Base-by-base conservation (phyloP, 2,329 filamentous ascomycete genomes). In the Parafenestella ontariensis region DNA sequence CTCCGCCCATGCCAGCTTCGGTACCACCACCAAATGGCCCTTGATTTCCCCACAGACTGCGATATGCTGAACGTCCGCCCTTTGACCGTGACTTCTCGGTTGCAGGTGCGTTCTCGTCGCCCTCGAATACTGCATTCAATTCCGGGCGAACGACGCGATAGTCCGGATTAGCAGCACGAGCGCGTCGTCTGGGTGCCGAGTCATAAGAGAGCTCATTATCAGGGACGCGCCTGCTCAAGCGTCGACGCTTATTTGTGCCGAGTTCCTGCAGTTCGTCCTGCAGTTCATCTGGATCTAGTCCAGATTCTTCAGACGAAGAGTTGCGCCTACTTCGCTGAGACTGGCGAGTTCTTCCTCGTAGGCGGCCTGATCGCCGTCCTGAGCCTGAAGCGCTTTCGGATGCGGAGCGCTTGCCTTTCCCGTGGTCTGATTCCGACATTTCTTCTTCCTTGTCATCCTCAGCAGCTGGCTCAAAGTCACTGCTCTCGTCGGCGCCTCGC, bases 1-100 rank as follows among this genome's bases (percentile, higher is more conserved):
- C 86, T 20, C 90, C 90, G 11, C 85, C 89, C 51, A 88, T 89
- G 1, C 91, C 91, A 15, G 91, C 86, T 31, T 91, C 91, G 39
- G 88, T 87, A 41, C 90, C 90, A 37, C 95, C 92, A 54, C 92
- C 95, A 75, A 99, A 98, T 2, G 95, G 95, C 8, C 95, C 95
- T 71, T 89, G 91, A 0, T 92, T 96, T 20, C 92, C 92, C 76
- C 96, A 94, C 28, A 98, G 82, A 52, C 85, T 91, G 45, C 92
- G 89, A 71, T 94, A 91, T 26, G 57, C 61, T 13, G 70, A 62
- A 17, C 80, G 83, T 33, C 83, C 87, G 46, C 82, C 85, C 52
- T 80, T 84, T 41, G 86, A 84, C 29, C 87, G 85, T 42, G 89
- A 86, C 61, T 86, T 86, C 56, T 86, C 85, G 33, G 89, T 87